phyloP scores from a whole-genome alignment of 1,284 basidiomycete genomes.

The Tylopilus sp. region DNA sequence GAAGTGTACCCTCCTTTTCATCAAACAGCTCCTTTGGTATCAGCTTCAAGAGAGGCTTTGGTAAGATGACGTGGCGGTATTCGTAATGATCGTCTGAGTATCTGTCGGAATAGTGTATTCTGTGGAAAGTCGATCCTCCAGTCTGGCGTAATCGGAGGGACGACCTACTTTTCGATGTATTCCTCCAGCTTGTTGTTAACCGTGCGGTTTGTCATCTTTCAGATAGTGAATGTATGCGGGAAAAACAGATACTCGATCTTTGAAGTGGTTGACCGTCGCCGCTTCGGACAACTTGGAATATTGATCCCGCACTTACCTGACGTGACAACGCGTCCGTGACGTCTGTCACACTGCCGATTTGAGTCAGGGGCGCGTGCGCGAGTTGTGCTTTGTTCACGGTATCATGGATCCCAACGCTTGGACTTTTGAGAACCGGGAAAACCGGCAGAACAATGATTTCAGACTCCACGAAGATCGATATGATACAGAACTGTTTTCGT shows the following conservation, averaged over 20 bases:
- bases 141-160: conserved; percentile 4
- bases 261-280: neutral
- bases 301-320: conserved; percentile 5
- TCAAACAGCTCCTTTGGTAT: conserved; percentile 82
- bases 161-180: conserved; percentile 61
- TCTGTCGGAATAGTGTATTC: conserved; percentile 81
- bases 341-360: conserved; percentile 11
- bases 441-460: neutral
- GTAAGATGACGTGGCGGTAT: conserved; percentile 91
- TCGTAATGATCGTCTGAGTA: conserved; percentile 81
- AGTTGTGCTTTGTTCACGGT: conserved; percentile 8
- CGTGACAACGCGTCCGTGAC: conserved; percentile 30
- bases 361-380: conserved; percentile 1
- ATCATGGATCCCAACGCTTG: conserved; percentile 17
- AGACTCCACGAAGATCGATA: neutral
- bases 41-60: conserved; percentile 83
- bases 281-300: neutral
- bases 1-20: conserved; percentile 76
- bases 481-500: conserved; percentile 1
- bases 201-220: conserved; percentile 30
- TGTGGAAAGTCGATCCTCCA: conserved; percentile 30
- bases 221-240: conserved; percentile 13
- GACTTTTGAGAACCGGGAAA: neutral
- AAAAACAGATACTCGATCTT: neutral
- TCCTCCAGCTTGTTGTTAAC: conserved; percentile 54